Base-by-base conservation (phyloP, 2,329 filamentous ascomycete genomes). In the Verticillium tricorpus region DNA sequence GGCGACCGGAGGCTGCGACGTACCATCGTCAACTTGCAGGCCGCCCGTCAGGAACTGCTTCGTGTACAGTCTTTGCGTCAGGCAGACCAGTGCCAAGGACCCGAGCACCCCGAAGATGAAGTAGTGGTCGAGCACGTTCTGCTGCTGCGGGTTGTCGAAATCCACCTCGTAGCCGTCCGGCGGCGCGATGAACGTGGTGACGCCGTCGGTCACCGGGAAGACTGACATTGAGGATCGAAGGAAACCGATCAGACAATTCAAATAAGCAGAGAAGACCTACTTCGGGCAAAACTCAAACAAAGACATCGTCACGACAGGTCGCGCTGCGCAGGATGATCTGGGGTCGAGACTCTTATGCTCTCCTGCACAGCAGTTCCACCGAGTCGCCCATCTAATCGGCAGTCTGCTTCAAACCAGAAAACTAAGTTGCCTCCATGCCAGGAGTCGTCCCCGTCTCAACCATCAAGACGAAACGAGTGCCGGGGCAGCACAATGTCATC, bases 91-190 rank as follows among this genome's bases (percentile, higher is more conserved):
- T 1, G 72, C 71, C 40, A 74, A 52, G 1, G 67, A 56, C 1
- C 65, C 69, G 2, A 67, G 62, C 3, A 73, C 60, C 0, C 66
- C 70, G 61, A 73, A 72, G 15, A 73, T 63, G 0, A 69, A 56
- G 15, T 67, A 73, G 15, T 70, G 67, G 0, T 69, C 59, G 1
- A 63, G 34, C 15, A 68, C 68, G 15, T 62, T 66, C 22, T 70
- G 67, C 14, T 66, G 65, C 40, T 67, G 66, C 2, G 74, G 73
- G 50, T 75, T 65, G 2, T 70, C 69, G 54, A 77, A 73, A 57
- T 77, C 66, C 28, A 75, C 70, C 9, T 68, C 67, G 60, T 75
- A 77, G 35, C 66, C 73, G 7, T 66, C 62, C 3, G 73, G 72
- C 5, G 73, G 69, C 22, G 64, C 39, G 6, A 68, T 59, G 14